A percentile compares a stretch with the other conserved stretches of the same genome.
phyloP scores from a whole-genome alignment of 768 basidiomycete species.

The Termitomyces sp. region DNA sequence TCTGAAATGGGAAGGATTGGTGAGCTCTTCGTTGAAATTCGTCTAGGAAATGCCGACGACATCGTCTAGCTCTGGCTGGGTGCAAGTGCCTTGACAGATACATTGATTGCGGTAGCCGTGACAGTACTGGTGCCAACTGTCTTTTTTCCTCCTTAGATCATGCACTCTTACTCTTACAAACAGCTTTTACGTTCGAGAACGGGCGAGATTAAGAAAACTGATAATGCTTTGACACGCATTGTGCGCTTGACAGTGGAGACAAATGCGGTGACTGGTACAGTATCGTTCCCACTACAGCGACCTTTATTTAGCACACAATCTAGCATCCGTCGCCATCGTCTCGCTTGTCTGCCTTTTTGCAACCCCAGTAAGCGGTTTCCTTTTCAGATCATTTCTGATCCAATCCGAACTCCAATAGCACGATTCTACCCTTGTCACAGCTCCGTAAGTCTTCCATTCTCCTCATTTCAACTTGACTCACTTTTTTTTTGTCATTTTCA shows the following conservation, averaged over 20 bases:
- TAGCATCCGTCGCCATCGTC: background rate
- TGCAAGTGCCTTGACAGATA: background rate
- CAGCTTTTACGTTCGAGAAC: background rate
- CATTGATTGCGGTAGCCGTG: background rate
- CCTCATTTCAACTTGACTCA: too few species aligned
- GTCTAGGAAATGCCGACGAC: background rate
- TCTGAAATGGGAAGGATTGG: constrained; percentile 5
- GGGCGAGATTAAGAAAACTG: background rate
- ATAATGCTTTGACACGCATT: background rate
- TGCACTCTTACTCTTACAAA: background rate
- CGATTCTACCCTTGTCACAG: too few species aligned
- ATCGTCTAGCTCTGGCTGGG: background rate
- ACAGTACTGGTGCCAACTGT: background rate
- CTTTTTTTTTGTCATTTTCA: too few species aligned
- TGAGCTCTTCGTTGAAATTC: background rate
- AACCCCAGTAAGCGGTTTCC: background rate
- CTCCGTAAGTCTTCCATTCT: too few species aligned
- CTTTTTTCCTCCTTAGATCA: background rate
- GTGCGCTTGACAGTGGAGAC: background rate
- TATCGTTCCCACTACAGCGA: too few species aligned
- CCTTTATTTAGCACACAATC: background rate
- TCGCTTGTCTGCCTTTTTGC: background rate
- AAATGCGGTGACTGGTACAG: background rate
- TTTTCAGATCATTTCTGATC: constrained; percentile 14
- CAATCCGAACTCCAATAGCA: constrained; percentile 19